Evolutionary conservation across 2,329 filamentous ascomycete species (phyloP), one percentile per base, ranked within the genome.

Genomic region (Cytospora mali): DNA sequence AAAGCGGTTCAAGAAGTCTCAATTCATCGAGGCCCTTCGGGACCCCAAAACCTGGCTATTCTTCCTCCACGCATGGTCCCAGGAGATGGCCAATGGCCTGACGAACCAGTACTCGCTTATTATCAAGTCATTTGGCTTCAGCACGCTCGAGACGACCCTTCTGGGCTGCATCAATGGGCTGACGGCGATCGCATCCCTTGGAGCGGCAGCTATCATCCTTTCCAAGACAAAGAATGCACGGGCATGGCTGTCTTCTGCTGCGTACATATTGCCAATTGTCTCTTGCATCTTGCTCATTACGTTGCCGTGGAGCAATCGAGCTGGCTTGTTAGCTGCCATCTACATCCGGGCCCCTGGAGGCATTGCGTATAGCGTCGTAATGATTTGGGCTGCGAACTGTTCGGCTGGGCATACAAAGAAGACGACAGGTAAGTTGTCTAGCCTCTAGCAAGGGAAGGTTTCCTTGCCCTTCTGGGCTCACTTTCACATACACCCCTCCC

Each of bases 101-200:
- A 76, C 76, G 2, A 79, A 77, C 53, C 76, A 78, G 61, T 75
- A 76, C 68, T 76, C 75, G 0, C 69, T 81, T 0, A 76, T 80
- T 51, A 76, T 80, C 65, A 79, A 78, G 28, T 77, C 75, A 0
- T 79, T 80, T 55, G 78, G 77, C 4, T 80, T 79, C 63, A 74
- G 66, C 14, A 74, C 67, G 48, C 69, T 72, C 51, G 73, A 75
- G 39, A 75, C 74, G 11, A 76, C 74, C 0, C 68, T 72, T 27
- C 68, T 69, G 6, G 64, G 64, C 18, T 66, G 64, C 23, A 55
- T 66, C 13, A 66, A 66, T 18, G 64, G 64, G 5, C 23, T 66
- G 14, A 66, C 58, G 13, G 58, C 64, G 4, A 42, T 64, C 18
- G 29, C 61, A 0, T 64, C 62, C 9, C 62, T 64, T 1, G 58